phyloP scores from a whole-genome alignment of 2,329 filamentous ascomycete species.

The Cercospora zeae-maydis region DNA sequence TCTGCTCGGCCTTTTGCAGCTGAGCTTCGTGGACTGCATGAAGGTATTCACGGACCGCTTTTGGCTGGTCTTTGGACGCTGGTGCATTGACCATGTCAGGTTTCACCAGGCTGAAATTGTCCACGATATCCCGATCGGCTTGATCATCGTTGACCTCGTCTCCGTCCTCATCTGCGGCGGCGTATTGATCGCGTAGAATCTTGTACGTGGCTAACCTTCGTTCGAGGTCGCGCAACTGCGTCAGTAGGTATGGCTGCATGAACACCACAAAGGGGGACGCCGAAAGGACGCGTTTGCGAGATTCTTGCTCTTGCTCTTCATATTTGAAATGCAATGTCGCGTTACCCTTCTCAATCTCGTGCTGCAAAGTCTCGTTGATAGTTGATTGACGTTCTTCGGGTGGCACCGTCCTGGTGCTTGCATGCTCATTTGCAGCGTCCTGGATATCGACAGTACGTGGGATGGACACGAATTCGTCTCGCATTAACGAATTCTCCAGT shows the following conservation, averaged over 20 bases:
- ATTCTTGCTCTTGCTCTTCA: conserved; percentile 89
- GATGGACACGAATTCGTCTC: conserved; percentile 85
- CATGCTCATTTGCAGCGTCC: conserved; percentile 23
- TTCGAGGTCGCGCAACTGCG: conserved; percentile 88
- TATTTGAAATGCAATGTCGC: conserved; percentile 65
- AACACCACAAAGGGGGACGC: conserved; percentile 96
- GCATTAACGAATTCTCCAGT: conserved; percentile 88
- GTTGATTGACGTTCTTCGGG: conserved; percentile 15
- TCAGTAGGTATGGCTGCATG: conserved; percentile 85
- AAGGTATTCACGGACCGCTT: conserved; percentile 86
- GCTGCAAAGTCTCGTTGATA: conserved; percentile 18
- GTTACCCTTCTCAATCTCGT: conserved; percentile 16
- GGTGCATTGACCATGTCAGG: conserved; percentile 92
- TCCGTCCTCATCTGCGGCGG: conserved; percentile 39
- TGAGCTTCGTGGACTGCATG: conserved; percentile 95
- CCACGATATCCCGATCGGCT: conserved; percentile 24
- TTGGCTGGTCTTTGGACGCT: conserved; percentile 77
- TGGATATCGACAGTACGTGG: conserved; percentile 53
- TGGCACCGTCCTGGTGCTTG: conserved; percentile 6
- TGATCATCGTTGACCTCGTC: conserved; percentile 37
- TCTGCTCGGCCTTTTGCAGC: conserved; percentile 90
- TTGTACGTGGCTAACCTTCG: conserved; percentile 77
- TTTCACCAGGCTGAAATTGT: conserved; percentile 81
- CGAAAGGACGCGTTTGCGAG: conserved; percentile 88
- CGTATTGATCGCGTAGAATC: conserved; percentile 70